A percentile compares a stretch with the other conserved stretches of the same genome.
Conservation (phyloP, 257 asterid species). For the Primulina tabacum region DNA sequence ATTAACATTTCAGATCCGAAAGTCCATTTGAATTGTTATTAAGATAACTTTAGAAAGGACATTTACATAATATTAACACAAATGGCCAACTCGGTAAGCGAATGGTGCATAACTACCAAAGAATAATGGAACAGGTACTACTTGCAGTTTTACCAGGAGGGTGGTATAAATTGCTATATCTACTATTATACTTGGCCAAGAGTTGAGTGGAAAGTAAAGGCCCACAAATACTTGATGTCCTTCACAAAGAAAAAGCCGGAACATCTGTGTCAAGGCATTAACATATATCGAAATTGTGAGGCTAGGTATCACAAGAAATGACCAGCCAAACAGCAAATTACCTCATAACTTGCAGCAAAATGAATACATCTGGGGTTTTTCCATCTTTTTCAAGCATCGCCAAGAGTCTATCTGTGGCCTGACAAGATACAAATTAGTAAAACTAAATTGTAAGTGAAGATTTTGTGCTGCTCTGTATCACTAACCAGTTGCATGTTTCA, state of each 20-base stretch:
- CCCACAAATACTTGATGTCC: background rate
- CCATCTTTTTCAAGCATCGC: slow-evolving; percentile 78
- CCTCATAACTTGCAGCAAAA: slow-evolving; percentile 80
- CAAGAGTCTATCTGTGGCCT: slow-evolving; percentile 73
- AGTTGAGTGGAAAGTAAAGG: background rate
- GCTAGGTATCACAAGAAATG: background rate
- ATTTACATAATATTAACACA: background rate
- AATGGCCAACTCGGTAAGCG: background rate
- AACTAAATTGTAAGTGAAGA: slow-evolving; percentile 24
- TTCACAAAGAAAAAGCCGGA: slow-evolving; percentile 1
- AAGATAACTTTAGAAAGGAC: slow-evolving; percentile 10
- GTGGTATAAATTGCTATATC: background rate
- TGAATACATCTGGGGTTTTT: slow-evolving; percentile 63
- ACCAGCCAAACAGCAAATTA: slow-evolving; percentile 23
- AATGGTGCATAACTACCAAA: background rate
- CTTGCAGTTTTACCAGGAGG: background rate
- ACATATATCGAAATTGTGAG: background rate
- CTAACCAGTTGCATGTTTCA: background rate
- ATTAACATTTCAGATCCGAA: background rate
- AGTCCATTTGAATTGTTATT: slow-evolving; percentile 2
- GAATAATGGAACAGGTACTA: background rate
- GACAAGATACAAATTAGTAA: slow-evolving; percentile 28
- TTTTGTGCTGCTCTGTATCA: background rate
- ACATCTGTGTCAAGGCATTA: background rate
- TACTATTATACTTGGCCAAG: slow-evolving; percentile 1